phyloP scores from a whole-genome alignment of 768 basidiomycete species.

The Leucogyrophana mollusca region DNA sequence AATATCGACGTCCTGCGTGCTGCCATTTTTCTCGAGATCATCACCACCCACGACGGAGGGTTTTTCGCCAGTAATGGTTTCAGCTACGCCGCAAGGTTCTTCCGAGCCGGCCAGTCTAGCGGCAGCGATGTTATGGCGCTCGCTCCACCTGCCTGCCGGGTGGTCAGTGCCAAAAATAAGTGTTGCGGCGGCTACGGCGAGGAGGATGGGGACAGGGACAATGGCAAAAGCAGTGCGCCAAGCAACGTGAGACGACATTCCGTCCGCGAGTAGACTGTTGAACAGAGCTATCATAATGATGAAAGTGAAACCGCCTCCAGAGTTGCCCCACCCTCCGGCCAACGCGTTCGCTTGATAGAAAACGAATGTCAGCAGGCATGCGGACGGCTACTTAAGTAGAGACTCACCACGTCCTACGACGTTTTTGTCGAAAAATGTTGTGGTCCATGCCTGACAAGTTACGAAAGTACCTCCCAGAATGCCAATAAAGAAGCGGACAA shows the following conservation, averaged over 20 bases:
- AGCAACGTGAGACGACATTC: slow-evolving; percentile 39
- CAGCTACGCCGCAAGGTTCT: slow-evolving; percentile 1
- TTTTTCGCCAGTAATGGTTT: slow-evolving; percentile 15
- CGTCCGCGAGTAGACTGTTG: slow-evolving; percentile 33
- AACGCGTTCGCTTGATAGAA: slow-evolving; percentile 51
- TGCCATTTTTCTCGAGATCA: slow-evolving; percentile 28
- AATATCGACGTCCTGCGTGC: slow-evolving; percentile 16
- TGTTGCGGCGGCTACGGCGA: slow-evolving; percentile 38
- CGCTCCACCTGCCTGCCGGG: slow-evolving; percentile 52
- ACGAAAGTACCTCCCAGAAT: slow-evolving; percentile 63
- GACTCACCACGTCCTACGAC: slow-evolving; percentile 35
- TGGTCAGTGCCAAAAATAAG: slow-evolving; percentile 52
- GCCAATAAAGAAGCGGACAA: slow-evolving; percentile 57
- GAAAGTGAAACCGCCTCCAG: slow-evolving; percentile 49
- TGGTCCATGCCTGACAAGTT: slow-evolving; percentile 61
- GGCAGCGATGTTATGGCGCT: slow-evolving; percentile 40
- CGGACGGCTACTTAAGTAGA: not conserved
- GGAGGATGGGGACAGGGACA: slow-evolving; percentile 54
- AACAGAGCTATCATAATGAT: slow-evolving; percentile 56
- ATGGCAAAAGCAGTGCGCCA: slow-evolving; percentile 58
- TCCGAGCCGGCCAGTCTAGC: slow-evolving; percentile 12
- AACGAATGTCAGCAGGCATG: no score
- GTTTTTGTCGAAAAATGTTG: slow-evolving; percentile 55
- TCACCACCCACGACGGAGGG: slow-evolving; percentile 21
- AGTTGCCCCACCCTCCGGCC: slow-evolving; percentile 55